Evolutionary conservation across 148 eudicot species (phyloP), one percentile per base, ranked within the genome.

Genomic region (Polygonum aviculare): DNA sequence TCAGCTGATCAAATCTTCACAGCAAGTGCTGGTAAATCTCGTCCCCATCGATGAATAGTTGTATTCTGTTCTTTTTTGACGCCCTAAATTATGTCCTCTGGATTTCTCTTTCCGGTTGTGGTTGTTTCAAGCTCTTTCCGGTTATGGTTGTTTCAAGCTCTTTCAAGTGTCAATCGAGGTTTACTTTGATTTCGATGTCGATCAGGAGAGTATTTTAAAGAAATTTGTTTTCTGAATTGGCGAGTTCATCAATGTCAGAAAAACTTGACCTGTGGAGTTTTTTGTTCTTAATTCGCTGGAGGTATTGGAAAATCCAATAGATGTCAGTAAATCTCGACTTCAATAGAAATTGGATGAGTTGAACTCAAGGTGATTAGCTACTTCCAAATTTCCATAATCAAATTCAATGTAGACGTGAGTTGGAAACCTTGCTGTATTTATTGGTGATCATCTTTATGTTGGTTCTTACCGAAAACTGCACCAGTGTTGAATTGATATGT

Each of bases 1-100:
- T 79, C 80, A 15, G 88, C 90, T 47, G 89, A 88, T 77, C 90
- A 82, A 89, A 77, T 88, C 50, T 80, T 92, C 79, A 72, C 97
- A 49, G 75, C 87, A 81, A 83, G 82, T 60, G 40, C 85, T 76
- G 94, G 94, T 92, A 88, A 50, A 19, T 38, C 72, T 67, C 44
- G 5, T 36, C 19, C 19, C 38, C 12, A 33, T 26, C 36, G 22
- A 10, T 71, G 33, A 36, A 76, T 51, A 18, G 22, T 5, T 71
- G 33, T 21, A 76, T 51, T 12, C 18, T 40, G 71, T 5, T 45
- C 36, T 26, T 21, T 16, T 26, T 26, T 40, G 60, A 51, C 41
- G n/a, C 54, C 75, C 50, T 79, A 22, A 72, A 22, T 76, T 21
- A 1, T 44, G 45, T 7, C 15, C 38, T 67, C 22, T 50, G 69